phyloP scores from a whole-genome alignment of 371 early-diverging fungal species.

The Mortierella sp. region DNA sequence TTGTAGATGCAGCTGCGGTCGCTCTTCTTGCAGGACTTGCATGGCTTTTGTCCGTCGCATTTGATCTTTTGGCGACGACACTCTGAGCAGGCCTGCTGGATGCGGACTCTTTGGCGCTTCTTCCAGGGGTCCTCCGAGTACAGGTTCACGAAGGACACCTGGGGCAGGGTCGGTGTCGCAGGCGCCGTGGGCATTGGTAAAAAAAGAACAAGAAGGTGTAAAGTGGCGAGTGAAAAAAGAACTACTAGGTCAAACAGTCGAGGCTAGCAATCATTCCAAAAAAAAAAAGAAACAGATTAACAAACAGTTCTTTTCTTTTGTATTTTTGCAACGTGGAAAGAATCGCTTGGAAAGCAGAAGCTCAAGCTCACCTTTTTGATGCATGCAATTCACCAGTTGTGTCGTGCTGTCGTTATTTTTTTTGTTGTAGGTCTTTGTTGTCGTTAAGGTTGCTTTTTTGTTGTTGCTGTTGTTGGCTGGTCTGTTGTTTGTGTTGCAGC shows the following conservation, averaged over 20 bases:
- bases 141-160: slow-evolving; percentile 57
- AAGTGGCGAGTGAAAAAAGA: background rate
- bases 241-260: slow-evolving; percentile 1
- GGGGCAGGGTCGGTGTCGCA: slow-evolving; percentile 45
- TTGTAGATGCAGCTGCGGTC: slow-evolving; percentile 56
- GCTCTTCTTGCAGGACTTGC: slow-evolving; percentile 55
- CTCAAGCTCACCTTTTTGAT: background rate
- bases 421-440: background rate
- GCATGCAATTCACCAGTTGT: background rate
- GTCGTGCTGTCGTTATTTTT: background rate
- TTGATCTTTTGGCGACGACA: slow-evolving; percentile 58
- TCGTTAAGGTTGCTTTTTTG: background rate
- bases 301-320: background rate
- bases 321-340: background rate
- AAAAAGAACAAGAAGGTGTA: background rate
- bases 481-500: background rate
- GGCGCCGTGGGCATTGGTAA: slow-evolving; percentile 43
- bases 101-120: slow-evolving; percentile 54
- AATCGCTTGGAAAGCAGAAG: background rate
- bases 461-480: background rate
- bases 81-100: slow-evolving; percentile 56
- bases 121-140: slow-evolving; percentile 59
- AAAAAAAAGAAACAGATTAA: background rate
- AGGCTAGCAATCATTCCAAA: background rate
- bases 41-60: slow-evolving; percentile 55